Conservation (phyloP, 2,329 filamentous ascomycete genomes). For the Fulvia fulva region DNA sequence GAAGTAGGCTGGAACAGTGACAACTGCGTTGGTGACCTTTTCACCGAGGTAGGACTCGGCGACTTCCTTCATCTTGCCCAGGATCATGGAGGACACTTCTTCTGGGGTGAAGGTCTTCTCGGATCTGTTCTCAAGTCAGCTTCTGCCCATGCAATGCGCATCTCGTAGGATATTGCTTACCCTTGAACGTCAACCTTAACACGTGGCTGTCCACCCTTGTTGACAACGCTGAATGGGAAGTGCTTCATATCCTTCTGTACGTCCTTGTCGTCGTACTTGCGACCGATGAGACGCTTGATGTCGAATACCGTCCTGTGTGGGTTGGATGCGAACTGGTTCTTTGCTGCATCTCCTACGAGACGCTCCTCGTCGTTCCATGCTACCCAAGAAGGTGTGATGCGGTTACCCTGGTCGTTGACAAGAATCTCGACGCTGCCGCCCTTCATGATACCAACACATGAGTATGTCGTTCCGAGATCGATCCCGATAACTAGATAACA, state of each 20-base stretch:
- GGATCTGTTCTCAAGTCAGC: conserved; percentile 23
- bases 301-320: conserved; percentile 47
- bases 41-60: conserved; percentile 89
- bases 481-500: conserved; percentile 74
- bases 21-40: conserved; percentile 89
- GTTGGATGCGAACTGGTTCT: conserved; percentile 72
- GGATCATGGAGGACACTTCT: conserved; percentile 76
- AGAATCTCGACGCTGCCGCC: conserved; percentile 93
- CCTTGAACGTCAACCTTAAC: conserved; percentile 70
- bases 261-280: conserved; percentile 60
- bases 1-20: conserved; percentile 97
- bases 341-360: conserved; percentile 93
- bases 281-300: conserved; percentile 50
- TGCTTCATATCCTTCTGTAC: conserved; percentile 94
- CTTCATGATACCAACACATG: conserved; percentile 92
- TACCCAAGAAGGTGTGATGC: conserved; percentile 70
- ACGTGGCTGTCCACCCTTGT: conserved; percentile 85
- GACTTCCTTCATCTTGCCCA: conserved; percentile 93
- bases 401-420: conserved; percentile 94
- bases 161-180: conserved; percentile 18
- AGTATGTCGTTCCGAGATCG: conserved; percentile 84
- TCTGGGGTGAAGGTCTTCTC: conserved; percentile 74
- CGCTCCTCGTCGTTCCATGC: conserved; percentile 87
- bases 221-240: conserved; percentile 92
- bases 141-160: neutral